Evolutionary conservation across 1,284 basidiomycete species (phyloP), one percentile per base, ranked within the genome.

Genomic region (Fomitopsis pinicola): DNA sequence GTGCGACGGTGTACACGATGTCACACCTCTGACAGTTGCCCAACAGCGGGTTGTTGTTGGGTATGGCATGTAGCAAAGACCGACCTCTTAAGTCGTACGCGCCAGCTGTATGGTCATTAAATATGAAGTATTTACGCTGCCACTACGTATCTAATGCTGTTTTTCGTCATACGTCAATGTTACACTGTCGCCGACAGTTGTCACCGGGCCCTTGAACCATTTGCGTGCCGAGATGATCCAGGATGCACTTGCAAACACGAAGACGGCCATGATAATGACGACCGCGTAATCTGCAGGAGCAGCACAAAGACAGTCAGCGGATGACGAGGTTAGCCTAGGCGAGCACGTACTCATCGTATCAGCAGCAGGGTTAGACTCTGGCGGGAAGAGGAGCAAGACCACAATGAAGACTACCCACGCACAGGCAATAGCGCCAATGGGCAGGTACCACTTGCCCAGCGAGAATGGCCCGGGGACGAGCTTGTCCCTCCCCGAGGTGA

Each of bases 201-300:
- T 75, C 54, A 89, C 76, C 10, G 89, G 88, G 0, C 88, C 88
- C 38, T 74, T 78, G 76, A 91, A 91, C 88, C 88, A 91, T 58
- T 84, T 82, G 42, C 74, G 80, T 0, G 89, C 89, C 30, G 87
- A 89, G 4, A 87, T 30, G 0, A 86, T 69, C 88, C 88, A 91
- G 4, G 84, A 88, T 7, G 78, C 58, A 0, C 81, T 75, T 0
- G 88, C 84, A 65, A 89, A 88, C 26, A 87, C 68, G 69, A 90
- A 85, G 2, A 89, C 86, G 0, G 74, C 77, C 76, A 81, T 78
- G 65, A 90, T 81, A 59, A 90, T 82, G 17, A 89, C 84, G 26
- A 88, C 80, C 0, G 87, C 80, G 64, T 88, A 88, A 66, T 89
- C 87, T 89, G 63, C 26, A 15, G 5, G 14, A 53, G 52, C 33